Evolutionary conservation across 176 grass and related monocot genomes (phyloP).

Genomic region (Aegilops longissima): DNA sequence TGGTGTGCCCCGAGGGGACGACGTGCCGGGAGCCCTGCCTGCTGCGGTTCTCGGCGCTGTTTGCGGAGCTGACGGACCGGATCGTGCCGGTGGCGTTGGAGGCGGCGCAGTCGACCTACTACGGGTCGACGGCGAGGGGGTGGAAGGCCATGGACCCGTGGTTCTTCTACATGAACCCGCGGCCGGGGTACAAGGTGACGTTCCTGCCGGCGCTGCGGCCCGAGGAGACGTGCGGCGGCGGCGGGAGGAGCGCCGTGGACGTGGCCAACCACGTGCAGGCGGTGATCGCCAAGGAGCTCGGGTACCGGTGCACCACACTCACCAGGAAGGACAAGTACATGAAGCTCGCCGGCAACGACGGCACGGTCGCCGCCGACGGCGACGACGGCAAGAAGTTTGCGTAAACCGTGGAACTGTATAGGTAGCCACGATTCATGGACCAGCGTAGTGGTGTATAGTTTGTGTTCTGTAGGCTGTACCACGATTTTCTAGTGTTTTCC

Average conservation of each 20-base stretch:
- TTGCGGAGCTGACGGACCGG: not conserved
- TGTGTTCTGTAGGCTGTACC: no score
- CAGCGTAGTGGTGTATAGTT: not conserved
- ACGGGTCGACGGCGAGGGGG: not conserved
- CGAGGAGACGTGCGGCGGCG: not conserved
- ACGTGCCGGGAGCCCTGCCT: not conserved
- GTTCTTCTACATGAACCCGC: slow-evolving; percentile 15
- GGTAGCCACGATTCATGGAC: no score
- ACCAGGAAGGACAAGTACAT: slow-evolving; percentile 14
- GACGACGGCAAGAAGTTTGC: not conserved
- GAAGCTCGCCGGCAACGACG: not conserved
- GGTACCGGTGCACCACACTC: not conserved
- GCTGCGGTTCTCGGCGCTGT: not conserved
- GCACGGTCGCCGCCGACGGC: not conserved
- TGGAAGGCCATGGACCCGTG: slow-evolving; percentile 7
- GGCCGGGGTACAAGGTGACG: not conserved
- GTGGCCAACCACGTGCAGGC: slow-evolving; percentile 1
- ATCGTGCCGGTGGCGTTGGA: slow-evolving; percentile 7
- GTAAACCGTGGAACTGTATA: not conserved
- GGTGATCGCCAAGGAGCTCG: not conserved
- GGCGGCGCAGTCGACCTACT: not conserved
- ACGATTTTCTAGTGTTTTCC: no score
- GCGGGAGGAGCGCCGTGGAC: not conserved
- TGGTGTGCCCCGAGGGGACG: not conserved
- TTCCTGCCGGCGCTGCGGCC: not conserved